Evolutionary conservation across 2,329 filamentous ascomycete species (phyloP), one percentile per base, ranked within the genome.

Genomic region (Ascosphaera acerosa): DNA sequence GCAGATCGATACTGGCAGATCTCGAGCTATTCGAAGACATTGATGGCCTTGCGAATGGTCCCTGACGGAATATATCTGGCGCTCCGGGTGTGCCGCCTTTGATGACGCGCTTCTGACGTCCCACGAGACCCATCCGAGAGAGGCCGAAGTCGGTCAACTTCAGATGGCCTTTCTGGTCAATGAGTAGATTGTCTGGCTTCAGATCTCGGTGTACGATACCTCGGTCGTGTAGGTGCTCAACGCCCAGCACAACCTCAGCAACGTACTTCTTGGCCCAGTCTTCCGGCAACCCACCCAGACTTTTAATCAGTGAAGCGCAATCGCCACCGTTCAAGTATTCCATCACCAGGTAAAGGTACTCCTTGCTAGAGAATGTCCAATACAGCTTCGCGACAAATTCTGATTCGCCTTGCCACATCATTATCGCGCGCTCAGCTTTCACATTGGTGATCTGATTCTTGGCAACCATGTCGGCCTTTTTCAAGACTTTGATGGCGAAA

Each of bases 341-440:
- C 87, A 97, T 97, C 15, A 97, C 87, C 35, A 97, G 62, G 47
- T 94, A 97, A 15, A 97, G 69, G 47, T 92, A 97, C 46, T 97
- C 87, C 47, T 97, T 97, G 61, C 84, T 97, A 3, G 87, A 91
- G 46, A 97, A 97, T 0, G 87, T 97, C 89, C 89, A 97, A 55
- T 94, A 97, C 9, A 97, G 64, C 56, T 97, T 97, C 16, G 87
- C 87, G 35, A 97, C 87, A 49, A 97, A 97, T 36, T 97, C 87
- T 49, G 89, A 97, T 51, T 94, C 81, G 15, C 87, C 87, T 55
- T 97, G 87, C 78, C 87, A 94, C 87, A 97, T 97, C 87, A 97
- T 94, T 47, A 97, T 97, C 15, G 89, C 89, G 40, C 87, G 69
- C 53, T 97, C 87, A 6, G 89, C 87, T 53, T 97, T 94, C 45